Conservation (phyloP, 805 yeast species). For the Ogataea kodamae region DNA sequence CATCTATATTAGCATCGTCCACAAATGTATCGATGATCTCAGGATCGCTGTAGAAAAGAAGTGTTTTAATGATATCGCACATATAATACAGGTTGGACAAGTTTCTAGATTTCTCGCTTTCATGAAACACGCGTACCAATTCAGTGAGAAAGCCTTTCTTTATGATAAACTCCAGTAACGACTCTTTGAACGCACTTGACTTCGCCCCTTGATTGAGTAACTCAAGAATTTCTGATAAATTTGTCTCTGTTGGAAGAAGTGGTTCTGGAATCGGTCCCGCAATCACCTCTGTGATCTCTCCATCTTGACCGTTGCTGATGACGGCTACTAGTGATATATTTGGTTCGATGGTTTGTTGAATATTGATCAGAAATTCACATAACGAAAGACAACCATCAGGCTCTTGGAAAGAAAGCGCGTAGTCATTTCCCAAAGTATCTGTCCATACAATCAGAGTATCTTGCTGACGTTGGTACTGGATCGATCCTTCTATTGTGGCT, state of each 20-base stretch:
- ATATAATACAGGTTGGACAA: conserved; percentile 59
- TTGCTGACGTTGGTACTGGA: conserved; percentile 89
- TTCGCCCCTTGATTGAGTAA: conserved; percentile 56
- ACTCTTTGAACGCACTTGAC: conserved; percentile 59
- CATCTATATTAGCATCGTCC: conserved; percentile 48
- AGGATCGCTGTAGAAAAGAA: conserved; percentile 69
- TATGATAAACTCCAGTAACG: conserved; percentile 53
- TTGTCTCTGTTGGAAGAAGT: conserved; percentile 46
- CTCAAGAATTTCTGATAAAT: conserved; percentile 53
- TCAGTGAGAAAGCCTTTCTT: conserved; percentile 50
- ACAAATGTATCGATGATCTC: conserved; percentile 55
- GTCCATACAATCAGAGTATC: conserved; percentile 95
- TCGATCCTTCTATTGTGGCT: conserved; percentile 66
- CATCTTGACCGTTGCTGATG: conserved; percentile 39
- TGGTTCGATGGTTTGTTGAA: conserved; percentile 59
- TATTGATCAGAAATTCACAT: conserved; percentile 74
- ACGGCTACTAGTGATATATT: conserved; percentile 74
- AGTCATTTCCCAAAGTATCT: conserved; percentile 63
- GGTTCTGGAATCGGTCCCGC: conserved; percentile 81
- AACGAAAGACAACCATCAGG: conserved; percentile 81
- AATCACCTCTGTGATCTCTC: conserved; percentile 69
- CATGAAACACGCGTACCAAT: conserved; percentile 50
- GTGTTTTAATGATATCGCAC: conserved; percentile 69
- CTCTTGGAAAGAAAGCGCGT: conserved; percentile 90
- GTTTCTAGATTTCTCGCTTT: conserved; percentile 51